Evolutionary conservation across 2,329 filamentous ascomycete genomes (phyloP), one percentile per base, ranked within the genome.

Genomic region (Drechslerella stenobrocha): DNA sequence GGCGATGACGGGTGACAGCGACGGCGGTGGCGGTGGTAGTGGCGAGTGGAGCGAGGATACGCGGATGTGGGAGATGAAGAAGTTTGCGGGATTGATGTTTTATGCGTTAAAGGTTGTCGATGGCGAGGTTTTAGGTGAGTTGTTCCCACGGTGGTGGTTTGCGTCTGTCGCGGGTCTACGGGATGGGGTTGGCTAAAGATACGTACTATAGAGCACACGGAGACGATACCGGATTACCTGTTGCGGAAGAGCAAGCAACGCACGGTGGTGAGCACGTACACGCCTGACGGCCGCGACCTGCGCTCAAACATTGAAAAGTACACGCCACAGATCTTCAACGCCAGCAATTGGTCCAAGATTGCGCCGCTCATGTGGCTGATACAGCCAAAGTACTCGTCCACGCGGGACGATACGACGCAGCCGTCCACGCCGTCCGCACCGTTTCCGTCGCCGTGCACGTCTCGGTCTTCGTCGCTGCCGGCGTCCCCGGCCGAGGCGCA

Each of bases 51-150:
- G 24, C 9, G 34, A 52, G 23, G 45, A 58, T 5, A 23, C 26
- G 18, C 15, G 52, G 20, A 23, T 18, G 52, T 65, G 47, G 52
- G 60, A 65, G 52, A 42, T 58, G 28, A 65, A 57, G 23, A 65
- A 58, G 60, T 58, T 65, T 35, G 48, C 46, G 8, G 60, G 60
- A 11, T 20, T 65, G 4, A 40, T 32, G 22, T 53, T 42, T 37
- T 65, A 65, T 40, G 60, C 60, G 11, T 9, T 58, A 11, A 58
- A 58, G 24, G 22, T 58, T 15, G 8, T 65, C 1, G 47, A 58
- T 2, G 44, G 32, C 1, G 22, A 28, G 1, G 26, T 52, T 24
- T 15, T 32, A 28, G 24, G 52, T 57, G 32, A 28, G 52, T 52
- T 22, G 18, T 26, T 4, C 20, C 13, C 18, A 7, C 37, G 5